Base-by-base conservation (phyloP, 768 basidiomycete genomes). In the Rhodosporidiobolus odoratus region DNA sequence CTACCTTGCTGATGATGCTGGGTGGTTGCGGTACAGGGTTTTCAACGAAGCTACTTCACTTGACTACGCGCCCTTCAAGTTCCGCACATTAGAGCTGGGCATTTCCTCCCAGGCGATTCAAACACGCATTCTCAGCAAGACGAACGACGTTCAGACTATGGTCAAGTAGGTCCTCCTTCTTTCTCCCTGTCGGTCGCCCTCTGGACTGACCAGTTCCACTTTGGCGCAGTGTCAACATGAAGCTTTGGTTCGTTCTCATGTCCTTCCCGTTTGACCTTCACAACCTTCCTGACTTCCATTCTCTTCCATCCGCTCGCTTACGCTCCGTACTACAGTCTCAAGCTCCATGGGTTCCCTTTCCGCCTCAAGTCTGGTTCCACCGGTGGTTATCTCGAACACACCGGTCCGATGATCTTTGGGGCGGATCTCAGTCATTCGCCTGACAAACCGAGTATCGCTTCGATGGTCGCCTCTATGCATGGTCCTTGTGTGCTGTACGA, bases 391-490 rank as follows among this genome's bases (percentile, higher is more conserved):
- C 53, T 57, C 40, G 52, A 48, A 16, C 2, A n/a, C 9, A 19
- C 9, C 30, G 9, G 12, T 21, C 43, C 64, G 1, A 57, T 73
- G 67, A 19, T 72, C 38, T 57, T 68, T 34, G 65, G 61, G 27
- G 64, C 61, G 35, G 67, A 73, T 50, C 50, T 73, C 5, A 54
- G 64, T 2, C 72, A 73, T 57, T 38, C 50, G 48, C 23, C 17
- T 1, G 66, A 66, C 41, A 58, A 62, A 35, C 72, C 72, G 0
- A 66, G 64, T n/a, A 53, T 73, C 72, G 64, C 64, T 0, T 59
- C 57, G 32, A 32, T 73, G 1, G 57, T 62, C 1, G 68, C 50
- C 2, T n/a, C 41, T 23, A 54, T 68, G 56, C 60, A 69, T 60
- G 6, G 15, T 3, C 23, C 16, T 0, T 40, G 25, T 12, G 30